Base-by-base conservation (phyloP, 1,284 basidiomycete species). In the Moesziomyces parantarcticus region DNA sequence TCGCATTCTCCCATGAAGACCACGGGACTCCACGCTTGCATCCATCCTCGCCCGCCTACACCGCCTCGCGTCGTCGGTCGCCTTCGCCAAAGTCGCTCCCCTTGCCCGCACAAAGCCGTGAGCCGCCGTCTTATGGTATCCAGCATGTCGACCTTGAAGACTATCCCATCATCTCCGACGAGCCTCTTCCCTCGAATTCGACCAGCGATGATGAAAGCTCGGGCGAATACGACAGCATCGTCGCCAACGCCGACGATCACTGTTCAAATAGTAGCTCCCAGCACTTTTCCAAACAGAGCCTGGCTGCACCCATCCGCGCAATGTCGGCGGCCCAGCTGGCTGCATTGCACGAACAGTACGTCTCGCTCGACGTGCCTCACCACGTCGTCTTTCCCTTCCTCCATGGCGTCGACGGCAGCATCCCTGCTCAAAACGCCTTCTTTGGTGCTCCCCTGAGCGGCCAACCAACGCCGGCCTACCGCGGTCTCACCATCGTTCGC, bases 401-500 rank as follows among this genome's bases (percentile, higher is more conserved):
- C 18, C 81, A 83, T 52, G 81, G 81, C 40, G 79, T 80, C 42
- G 79, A 81, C 48, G 77, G 76, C 41, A 73, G 70, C 54, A 77
- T 71, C 42, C 50, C 64, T 11, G 72, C 67, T 5, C 81, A 83
- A 25, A 82, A 79, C 57, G 40, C 56, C 42, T 83, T 81, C 56
- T 83, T 83, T 49, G 58, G 71, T 22, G 80, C 75, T 0, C 75
- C 79, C 2, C 16, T 55, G 25, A 51, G 39, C 6, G 79, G 77
- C 16, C 73, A 75, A 32, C 74, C 73, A 0, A 61, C 76, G 10
- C 81, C 81, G 1, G 46, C 59, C 16, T 83, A 83, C 62, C 69
- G 81, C 21, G 81, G 81, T 16, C 73, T 83, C 56, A 81, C 79
- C 56, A 57, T 83, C 48, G 62, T 83, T 5, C 76, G 81, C 23